Evolutionary conservation across 2,329 filamentous ascomycete genomes (phyloP).

Genomic region (Pseudogymnoascus sp.): DNA sequence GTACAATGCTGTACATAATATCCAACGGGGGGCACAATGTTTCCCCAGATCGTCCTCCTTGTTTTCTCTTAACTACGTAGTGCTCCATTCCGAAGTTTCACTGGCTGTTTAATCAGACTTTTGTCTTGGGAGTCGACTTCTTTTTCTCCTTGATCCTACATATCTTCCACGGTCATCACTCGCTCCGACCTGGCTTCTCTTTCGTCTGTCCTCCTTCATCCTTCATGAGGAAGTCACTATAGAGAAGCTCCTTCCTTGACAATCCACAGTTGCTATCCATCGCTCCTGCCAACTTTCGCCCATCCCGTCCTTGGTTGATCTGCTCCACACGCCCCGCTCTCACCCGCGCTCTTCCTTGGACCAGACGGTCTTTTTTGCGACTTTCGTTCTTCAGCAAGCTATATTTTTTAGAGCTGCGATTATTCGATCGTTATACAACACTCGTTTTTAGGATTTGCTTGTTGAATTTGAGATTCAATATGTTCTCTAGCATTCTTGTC

Average conservation of each 20-base stretch:
- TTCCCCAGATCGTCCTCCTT: background rate
- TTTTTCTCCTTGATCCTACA: background rate
- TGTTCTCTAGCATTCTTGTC: slow-evolving; percentile 20
- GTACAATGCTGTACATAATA: background rate
- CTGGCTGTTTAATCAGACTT: background rate
- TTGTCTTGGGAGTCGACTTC: background rate
- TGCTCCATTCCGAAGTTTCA: background rate
- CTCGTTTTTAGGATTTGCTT: background rate
- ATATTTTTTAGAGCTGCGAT: background rate
- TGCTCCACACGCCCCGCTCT: background rate
- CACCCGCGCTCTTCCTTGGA: background rate
- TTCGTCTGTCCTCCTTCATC: background rate
- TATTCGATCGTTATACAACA: background rate
- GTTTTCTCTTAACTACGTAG: background rate
- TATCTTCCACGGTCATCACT: background rate
- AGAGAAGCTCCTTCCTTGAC: background rate
- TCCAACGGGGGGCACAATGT: background rate
- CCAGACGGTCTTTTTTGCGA: background rate
- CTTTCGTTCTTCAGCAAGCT: background rate
- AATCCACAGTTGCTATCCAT: background rate
- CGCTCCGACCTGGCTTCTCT: background rate
- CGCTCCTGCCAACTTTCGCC: background rate
- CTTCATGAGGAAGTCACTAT: background rate
- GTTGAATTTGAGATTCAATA: slow-evolving; percentile 10
- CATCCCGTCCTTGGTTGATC: background rate